Evolutionary conservation across 1,139 yeast species (phyloP), one percentile per base, ranked within the genome.

Genomic region (Ashbya aceris): DNA sequence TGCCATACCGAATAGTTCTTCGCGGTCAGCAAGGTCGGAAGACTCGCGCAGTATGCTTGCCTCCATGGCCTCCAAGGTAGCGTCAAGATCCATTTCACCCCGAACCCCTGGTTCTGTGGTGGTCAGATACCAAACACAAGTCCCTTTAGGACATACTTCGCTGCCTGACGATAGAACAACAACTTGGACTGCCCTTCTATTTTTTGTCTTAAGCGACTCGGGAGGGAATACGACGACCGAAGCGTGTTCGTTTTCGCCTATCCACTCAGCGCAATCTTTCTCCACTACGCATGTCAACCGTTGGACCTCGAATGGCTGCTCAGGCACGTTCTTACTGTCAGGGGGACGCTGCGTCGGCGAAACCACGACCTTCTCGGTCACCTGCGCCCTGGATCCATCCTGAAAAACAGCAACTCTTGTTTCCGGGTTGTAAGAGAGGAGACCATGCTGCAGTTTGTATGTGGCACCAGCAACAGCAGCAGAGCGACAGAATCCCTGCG

Each of bases 381-480:
- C 84, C 49, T 73, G 74, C 36, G 87, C 78, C 39, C 70, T 67
- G 11, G 87, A 74, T 29, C 95, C 93, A 60, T 89, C 96, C 51
- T 76, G 73, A 50, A 91, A 77, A 38, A 71, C 70, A 7, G 94
- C 96, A 30, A 77, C 67, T 56, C 82, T 79, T 37, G 75, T 67
- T 32, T 63, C 65, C 23, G 82, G 77, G 61, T 87, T 91, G 61
- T 70, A 83, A 38, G 77, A 76, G 7, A 68, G 66, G 45, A 87
- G 64, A 38, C 71, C 64, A 13, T 93, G 80, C 58, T 81, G 77
- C 44, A 91, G 71, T 64, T 87, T 87, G 65, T 89, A 91, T 32
- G 94, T 85, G 45, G 96, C 84, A 45, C 97, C 98, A 27, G 94
- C 97, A 48, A 91, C 98, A 10, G 99, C 98, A 4, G 98, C 97